These are phyloP conservation scores for Debaryomyces psychrophilus DNA, from an alignment of 1,139 yeast genomes.

Conservation along the genomic window DNA sequence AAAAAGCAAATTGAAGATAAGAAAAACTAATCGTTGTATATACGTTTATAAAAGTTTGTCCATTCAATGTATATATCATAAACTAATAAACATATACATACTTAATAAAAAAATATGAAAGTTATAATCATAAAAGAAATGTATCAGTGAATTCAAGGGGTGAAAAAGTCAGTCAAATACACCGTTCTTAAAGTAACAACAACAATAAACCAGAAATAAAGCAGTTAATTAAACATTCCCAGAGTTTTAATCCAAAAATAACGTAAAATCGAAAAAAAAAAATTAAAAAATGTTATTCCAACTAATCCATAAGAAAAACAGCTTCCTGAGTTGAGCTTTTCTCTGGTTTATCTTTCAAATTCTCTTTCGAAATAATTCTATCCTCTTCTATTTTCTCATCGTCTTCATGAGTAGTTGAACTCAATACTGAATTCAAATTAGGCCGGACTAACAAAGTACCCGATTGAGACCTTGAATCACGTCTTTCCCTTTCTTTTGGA, in stretches of 20 bases:
- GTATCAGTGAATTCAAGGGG: not conserved
- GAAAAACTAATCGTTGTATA: slow-evolving; percentile 8
- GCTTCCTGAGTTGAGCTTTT: slow-evolving; percentile 22
- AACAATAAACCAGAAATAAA: slow-evolving; percentile 2
- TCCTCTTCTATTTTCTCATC: slow-evolving; percentile 12
- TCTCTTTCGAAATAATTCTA: not conserved
- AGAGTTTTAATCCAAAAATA: not conserved
- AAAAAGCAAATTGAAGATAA: slow-evolving; percentile 9
- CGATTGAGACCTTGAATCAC: slow-evolving; percentile 62
- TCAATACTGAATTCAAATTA: slow-evolving; percentile 18
- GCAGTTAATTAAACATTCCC: not conserved
- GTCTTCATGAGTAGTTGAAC: slow-evolving; percentile 11
- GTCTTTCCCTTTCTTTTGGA: slow-evolving; percentile 70
- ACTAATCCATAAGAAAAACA: slow-evolving; percentile 42
- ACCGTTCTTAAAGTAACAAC: not conserved
- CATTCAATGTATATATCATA: slow-evolving; percentile 6
- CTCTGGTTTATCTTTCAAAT: not conserved
- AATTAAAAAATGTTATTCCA: not conserved
- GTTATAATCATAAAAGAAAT: not conserved
- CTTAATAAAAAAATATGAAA: slow-evolving; percentile 4
- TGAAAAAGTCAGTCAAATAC: not conserved
- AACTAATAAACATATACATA: slow-evolving; percentile 2
- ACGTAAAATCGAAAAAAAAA: not conserved
- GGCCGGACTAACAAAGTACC: slow-evolving; percentile 49
- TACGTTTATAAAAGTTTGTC: slow-evolving; percentile 2